Evolutionary conservation across 129 eudicot genomes (phyloP).

Genomic region (Pulicaria dysenterica): DNA sequence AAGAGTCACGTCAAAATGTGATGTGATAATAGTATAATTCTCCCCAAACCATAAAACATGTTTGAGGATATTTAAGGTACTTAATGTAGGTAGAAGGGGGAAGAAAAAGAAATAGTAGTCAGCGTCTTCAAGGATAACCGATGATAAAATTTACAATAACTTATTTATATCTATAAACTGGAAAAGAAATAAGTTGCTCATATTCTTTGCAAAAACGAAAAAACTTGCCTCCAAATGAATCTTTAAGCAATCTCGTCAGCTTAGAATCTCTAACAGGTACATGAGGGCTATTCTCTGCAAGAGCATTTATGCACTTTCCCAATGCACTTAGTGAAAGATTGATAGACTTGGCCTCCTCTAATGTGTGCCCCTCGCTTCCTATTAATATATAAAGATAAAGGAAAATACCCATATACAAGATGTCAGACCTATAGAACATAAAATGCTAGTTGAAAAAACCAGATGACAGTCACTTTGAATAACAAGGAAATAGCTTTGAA

Average conservation of each 20-base stretch:
- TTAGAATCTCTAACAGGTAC: conserved; percentile 99
- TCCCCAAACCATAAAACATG: background rate
- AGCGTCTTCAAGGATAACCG: background rate
- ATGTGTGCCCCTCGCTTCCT: conserved; percentile 99
- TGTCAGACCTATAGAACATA: conserved; percentile 1
- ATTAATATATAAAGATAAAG: background rate
- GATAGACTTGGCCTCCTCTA: conserved; percentile 98
- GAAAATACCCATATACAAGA: conserved; percentile 28
- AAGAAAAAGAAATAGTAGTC: background rate
- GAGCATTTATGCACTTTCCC: conserved; percentile 99
- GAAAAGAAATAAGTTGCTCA: conserved; percentile 1
- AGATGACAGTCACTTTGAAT: background rate
- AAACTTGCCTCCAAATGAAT: conserved; percentile 98
- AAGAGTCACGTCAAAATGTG: conserved; percentile 4
- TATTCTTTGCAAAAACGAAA: background rate
- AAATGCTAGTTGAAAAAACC: background rate
- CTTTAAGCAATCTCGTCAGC: conserved; percentile 94
- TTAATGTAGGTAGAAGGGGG: background rate
- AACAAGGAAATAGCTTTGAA: background rate
- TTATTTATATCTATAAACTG: background rate
- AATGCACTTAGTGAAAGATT: conserved; percentile 96
- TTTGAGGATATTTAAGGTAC: background rate
- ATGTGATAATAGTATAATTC: background rate
- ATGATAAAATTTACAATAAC: background rate
- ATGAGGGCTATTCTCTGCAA: conserved; percentile 98